Base-by-base conservation (phyloP, 2,329 filamentous ascomycete genomes). In the Gaeumannomyces sp. region DNA sequence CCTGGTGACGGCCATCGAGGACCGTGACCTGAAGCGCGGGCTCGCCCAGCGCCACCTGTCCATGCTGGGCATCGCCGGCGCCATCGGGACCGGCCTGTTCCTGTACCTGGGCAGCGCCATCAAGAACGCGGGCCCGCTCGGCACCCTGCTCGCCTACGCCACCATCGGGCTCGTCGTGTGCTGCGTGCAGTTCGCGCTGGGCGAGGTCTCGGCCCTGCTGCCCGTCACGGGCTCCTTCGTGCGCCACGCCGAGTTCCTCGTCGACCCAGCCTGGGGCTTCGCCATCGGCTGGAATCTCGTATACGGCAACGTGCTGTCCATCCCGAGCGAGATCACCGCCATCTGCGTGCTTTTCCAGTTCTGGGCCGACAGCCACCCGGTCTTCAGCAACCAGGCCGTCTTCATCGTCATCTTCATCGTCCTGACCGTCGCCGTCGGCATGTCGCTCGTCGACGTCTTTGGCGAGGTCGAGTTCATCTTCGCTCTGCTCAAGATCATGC, bases 401-500 rank as follows among this genome's bases (percentile, higher is more conserved):
- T 85, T 82, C 74, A 83, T 86, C 64, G 71, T 80, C 19, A 74
- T 79, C 28, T 85, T 85, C 68, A 78, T 85, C 64, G 67, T 81
- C 38, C 71, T 82, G 53, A 82, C 84, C 13, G 81, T 85, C 5
- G 80, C 82, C 68, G 84, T 89, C 65, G 80, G 88, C 65, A 74
- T 88, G 53, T 80, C 81, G 63, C 80, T 86, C 58, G 78, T 89
- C 45, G 79, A 85, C 57, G 80, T 87, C 58, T 84, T 82, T 69
- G 87, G 87, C 68, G 84, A 88, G 73, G 78, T 87, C 59, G 81
- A 84, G 70, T 84, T 82, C 66, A 74, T 75, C 5, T 83, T 84
- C 67, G 80, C 81, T 1, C 71, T 80, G 10, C 75, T 94, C 79
- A 93, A 94, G 76, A 88, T 93, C 65, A 70, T 92, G 62, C 91